Base-by-base conservation (phyloP, 805 yeast species). In the Saccharomycopsis sp. region DNA sequence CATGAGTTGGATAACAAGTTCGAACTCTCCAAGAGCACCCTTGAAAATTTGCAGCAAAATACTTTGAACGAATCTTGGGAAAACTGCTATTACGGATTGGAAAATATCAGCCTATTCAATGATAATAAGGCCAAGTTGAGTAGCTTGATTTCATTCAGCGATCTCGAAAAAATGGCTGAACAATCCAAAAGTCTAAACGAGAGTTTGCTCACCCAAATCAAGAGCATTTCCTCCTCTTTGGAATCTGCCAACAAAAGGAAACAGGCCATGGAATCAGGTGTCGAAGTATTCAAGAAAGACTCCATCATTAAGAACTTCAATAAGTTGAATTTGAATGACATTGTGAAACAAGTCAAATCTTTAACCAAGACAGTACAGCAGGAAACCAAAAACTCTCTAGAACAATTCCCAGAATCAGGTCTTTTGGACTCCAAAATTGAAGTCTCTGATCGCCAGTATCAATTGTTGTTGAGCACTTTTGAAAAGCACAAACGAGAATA, bases 1-100 rank as follows among this genome's bases (percentile, higher is more conserved):
- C 56, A 54, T 35, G 76, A 72, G n/a, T 66, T 69, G 2, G 73
- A 69, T 41, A 69, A 67, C 44, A 58, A 57, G 18, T 71, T 69
- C 52, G 54, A 59, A 40, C 54, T 61, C 10, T 58, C 64, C 16
- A 49, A 62, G 43, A 54, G 65, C 33, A 57, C 64, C 57, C 48
- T 64, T 22, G 58, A 57, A 38, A 52, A 67, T 20, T 53, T 75
- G 25, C 61, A 61, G 36, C 52, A 56, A 27, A 67, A 69, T 45
- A 65, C 74, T 1, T 56, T 68, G 16, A 59, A 61, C 15, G 62
- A 65, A 19, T 53, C 57, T 23, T 70, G 75, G 75, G 51, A 52
- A 34, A 50, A 42, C 0, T 57, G 62, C 25, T 67, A 54, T 38
- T 42, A 53, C 5, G 52, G 52, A 5, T 45, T 64, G 32, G 45